phyloP scores from a whole-genome alignment of 176 grass and related monocot genomes.

The Triticum urartu region DNA sequence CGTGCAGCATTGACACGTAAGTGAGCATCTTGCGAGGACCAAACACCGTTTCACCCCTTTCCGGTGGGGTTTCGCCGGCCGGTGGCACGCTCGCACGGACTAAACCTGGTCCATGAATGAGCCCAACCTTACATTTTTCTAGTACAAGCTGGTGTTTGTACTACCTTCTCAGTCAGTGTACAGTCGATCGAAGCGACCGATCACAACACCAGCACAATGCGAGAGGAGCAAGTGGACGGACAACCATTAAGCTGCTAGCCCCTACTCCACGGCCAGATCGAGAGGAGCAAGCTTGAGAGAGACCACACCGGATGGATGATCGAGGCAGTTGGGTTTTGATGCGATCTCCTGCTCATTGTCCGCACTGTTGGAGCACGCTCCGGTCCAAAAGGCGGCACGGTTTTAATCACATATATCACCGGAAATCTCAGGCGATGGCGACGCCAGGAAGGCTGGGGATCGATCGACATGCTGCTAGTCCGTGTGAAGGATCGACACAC shows the following conservation, averaged over 20 bases:
- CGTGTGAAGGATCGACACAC: slow-evolving; percentile 11
- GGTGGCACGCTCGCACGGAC: not conserved
- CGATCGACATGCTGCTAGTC: not conserved
- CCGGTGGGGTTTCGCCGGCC: not conserved
- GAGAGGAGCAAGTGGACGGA: not conserved
- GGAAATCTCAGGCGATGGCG: slow-evolving; percentile 36
- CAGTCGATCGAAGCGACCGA: slow-evolving; percentile 6
- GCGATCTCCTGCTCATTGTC: no score
- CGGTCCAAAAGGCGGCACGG: slow-evolving; percentile 32
- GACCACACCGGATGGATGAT: not conserved
- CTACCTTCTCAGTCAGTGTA: not conserved
- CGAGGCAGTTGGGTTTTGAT: no score
- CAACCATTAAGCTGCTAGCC: not conserved
- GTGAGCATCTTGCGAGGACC: not conserved
- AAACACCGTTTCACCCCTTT: not conserved
- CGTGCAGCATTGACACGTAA: not conserved
- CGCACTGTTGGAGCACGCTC: not conserved
- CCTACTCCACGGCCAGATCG: not conserved
- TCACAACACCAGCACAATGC: not conserved
- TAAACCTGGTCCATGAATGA: not conserved
- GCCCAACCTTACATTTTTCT: not conserved
- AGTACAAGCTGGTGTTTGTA: not conserved
- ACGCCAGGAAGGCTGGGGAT: slow-evolving; percentile 13
- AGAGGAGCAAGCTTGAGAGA: not conserved
- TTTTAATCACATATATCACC: not conserved